Evolutionary conservation across 2,329 filamentous ascomycete species (phyloP).

Genomic region (Lasiodiplodia citricola): DNA sequence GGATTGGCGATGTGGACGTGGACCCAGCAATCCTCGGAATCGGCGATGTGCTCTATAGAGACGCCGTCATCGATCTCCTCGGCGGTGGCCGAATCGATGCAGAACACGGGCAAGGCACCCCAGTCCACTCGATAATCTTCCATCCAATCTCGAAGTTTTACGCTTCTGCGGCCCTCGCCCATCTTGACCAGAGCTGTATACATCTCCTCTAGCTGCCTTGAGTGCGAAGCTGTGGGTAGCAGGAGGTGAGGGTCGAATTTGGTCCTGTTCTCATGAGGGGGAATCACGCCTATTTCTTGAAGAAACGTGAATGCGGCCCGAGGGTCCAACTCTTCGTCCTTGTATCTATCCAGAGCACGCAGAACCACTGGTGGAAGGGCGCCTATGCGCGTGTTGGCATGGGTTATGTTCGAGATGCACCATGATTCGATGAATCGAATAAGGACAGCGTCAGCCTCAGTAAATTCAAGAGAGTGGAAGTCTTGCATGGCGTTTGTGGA

Average conservation of each 20-base stretch:
- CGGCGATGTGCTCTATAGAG: conserved; percentile 67
- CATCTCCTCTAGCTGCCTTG: conserved; percentile 50
- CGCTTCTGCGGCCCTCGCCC: conserved; percentile 34
- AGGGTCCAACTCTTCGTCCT: conserved; percentile 53
- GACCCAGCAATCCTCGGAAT: conserved; percentile 68
- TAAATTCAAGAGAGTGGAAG: conserved; percentile 50
- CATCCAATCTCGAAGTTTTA: conserved; percentile 60
- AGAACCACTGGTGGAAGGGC: conserved; percentile 69
- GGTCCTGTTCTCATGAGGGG: conserved; percentile 71
- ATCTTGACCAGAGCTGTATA: conserved; percentile 35
- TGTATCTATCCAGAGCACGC: conserved; percentile 66
- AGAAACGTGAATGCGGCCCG: conserved; percentile 68
- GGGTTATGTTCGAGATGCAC: conserved; percentile 39
- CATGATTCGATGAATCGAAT: conserved; percentile 74
- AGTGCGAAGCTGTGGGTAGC: conserved; percentile 55
- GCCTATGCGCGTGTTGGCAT: conserved; percentile 57
- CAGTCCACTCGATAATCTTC: conserved; percentile 63
- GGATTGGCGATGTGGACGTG: conserved; percentile 82
- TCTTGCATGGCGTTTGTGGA: conserved; percentile 31
- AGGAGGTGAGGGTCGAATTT: conserved; percentile 63
- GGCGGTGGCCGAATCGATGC: conserved; percentile 71
- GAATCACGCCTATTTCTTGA: conserved; percentile 74
- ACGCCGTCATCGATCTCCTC: conserved; percentile 80
- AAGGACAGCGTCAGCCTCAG: conserved; percentile 58
- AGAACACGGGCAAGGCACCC: conserved; percentile 67